These are phyloP conservation scores for Sphaerobolus stellatus DNA, from an alignment of 1,284 basidiomycete species.

Conservation along the genomic window DNA sequence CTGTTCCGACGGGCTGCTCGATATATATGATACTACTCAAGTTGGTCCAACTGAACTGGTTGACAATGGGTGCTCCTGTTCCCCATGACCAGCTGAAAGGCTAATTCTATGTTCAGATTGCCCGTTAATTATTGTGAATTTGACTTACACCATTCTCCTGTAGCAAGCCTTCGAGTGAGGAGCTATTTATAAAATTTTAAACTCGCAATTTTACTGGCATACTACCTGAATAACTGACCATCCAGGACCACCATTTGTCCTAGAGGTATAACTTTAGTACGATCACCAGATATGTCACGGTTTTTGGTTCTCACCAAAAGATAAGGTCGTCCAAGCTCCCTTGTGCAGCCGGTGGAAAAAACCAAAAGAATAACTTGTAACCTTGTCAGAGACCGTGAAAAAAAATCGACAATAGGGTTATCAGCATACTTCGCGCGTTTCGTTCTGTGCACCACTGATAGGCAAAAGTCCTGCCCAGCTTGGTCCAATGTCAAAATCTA, in stretches of 20 bases:
- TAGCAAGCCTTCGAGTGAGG: constrained; percentile 72
- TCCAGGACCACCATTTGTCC: constrained; percentile 43
- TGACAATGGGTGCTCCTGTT: constrained; percentile 61
- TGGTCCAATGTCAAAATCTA: constrained; percentile 71
- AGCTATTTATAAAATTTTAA: constrained; percentile 46
- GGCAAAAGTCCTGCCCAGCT: constrained; percentile 75
- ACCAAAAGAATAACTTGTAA: constrained; percentile 79
- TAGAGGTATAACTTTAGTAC: neutral
- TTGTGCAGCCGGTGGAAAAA: constrained; percentile 75
- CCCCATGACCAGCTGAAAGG: constrained; percentile 69
- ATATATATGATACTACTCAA: constrained; percentile 77
- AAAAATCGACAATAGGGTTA: constrained; percentile 5
- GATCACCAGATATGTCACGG: neutral
- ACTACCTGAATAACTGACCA: neutral
- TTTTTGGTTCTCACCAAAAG: constrained; percentile 53
- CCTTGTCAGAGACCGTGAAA: neutral
- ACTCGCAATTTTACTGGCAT: neutral
- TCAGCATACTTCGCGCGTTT: constrained; percentile 62
- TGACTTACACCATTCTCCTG: constrained; percentile 79
- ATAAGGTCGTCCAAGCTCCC: constrained; percentile 71
- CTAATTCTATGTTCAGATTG: too few relatives aligned
- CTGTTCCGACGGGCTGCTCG: constrained; percentile 83
- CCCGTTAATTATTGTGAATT: too few relatives aligned
- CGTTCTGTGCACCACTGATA: constrained; percentile 58
- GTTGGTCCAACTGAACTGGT: constrained; percentile 80